Evolutionary conservation across 441 rosid species (phyloP), one percentile per base, ranked within the genome.

Genomic region (Erysimum cheiri): DNA sequence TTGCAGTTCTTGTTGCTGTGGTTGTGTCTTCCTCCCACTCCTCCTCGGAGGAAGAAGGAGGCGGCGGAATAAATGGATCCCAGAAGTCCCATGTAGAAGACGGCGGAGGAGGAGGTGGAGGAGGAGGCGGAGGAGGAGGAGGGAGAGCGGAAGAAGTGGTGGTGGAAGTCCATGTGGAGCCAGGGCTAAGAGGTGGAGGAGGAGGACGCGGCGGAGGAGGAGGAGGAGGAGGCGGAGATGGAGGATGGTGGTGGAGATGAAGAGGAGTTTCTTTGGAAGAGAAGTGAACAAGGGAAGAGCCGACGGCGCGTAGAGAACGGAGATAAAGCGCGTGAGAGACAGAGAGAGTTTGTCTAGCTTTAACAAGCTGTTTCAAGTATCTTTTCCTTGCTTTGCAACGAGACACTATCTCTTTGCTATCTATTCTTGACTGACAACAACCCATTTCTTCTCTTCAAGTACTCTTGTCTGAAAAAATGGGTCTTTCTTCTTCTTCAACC

Each of bases 21-120:
- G 80, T 71, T 17, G 88, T 81, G 47, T 77, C 87, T 6, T 81
- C 98, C 70, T 87, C 97, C 97, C 93, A 89, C 14, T 88, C 96
- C 54, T 87, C 96, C 80, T 87, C 93, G 1, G 86, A 73, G 40
- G 79, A 69, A 54, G 81, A 69, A 41, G 78, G 84, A 74, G 65
- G 84, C 43, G 41, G 88, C 60, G 85, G 94, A 14, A 74, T 71
- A 65, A 91, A 93, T 2, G 98, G 97, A 77, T 91, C 93, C 98
- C 95, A 93, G 69, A 93, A 93, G 71, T 93, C 98, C 98, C 97
- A 93, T 55, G 87, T 80, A 5, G 94, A 86, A 1, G 92, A 81
- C 32, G 77, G 72, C 3, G 82, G 74, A 5, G 88, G 88, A 0
- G 92, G 96, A 2, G 96, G 71, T 0, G 82, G 75, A 0, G 87